Conservation (phyloP, 164 flowering plant genomes). For the Tetracentron sinense region DNA sequence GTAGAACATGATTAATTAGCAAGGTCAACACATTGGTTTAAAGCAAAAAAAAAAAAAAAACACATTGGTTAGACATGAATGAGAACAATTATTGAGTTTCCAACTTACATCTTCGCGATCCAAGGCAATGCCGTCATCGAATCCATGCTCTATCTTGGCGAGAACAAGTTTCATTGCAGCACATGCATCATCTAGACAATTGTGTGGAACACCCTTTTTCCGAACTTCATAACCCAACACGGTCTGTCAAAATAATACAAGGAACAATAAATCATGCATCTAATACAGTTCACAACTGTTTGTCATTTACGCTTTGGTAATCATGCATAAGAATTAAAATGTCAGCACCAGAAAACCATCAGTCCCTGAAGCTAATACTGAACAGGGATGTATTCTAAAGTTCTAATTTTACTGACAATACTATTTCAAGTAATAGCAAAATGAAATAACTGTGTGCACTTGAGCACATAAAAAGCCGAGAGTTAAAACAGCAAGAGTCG, state of each 20-base stretch:
- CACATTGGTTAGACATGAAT: not conserved
- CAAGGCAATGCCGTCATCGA: constrained; percentile 32
- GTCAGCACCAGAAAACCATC: not conserved
- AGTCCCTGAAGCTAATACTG: not conserved
- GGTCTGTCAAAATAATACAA: constrained; percentile 32
- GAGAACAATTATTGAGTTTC: not conserved
- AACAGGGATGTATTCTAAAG: no score
- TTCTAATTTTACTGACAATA: no score
- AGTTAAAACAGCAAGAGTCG: no score
- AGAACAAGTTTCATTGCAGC: constrained; percentile 91
- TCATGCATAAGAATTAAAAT: not conserved
- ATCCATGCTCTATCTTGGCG: constrained; percentile 54
- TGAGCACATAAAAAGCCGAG: no score
- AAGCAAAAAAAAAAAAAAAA: no score
- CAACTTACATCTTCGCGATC: constrained; percentile 39
- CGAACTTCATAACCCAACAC: constrained; percentile 76
- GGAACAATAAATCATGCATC: not conserved
- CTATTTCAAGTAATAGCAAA: no score
- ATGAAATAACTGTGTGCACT: no score
- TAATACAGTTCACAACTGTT: not conserved
- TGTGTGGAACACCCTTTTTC: constrained; percentile 58
- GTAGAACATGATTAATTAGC: constrained; percentile 4
- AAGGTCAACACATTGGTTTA: not conserved
- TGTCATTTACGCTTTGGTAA: not conserved
- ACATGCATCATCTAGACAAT: constrained; percentile 84